Evolutionary conservation across 345 rosid genomes (phyloP).

Genomic region (Gynandropsis gynandra): DNA sequence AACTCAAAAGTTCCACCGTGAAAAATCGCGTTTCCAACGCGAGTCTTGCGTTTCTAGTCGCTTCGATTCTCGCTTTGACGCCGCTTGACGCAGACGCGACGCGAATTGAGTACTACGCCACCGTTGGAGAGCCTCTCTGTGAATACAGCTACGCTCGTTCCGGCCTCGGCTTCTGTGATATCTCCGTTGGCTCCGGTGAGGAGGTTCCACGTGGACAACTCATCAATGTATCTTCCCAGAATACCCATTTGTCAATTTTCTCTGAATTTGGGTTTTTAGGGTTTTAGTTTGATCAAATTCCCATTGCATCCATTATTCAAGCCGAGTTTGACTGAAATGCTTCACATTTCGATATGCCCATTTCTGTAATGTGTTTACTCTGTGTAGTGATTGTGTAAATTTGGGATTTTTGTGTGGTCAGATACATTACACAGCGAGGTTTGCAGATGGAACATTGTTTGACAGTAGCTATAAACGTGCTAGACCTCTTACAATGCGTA

Average conservation of each 20-base stretch:
- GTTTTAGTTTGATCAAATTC: not conserved
- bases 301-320: not conserved
- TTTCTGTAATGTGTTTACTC: not conserved
- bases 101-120: constrained; percentile 79
- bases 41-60: constrained; percentile 67
- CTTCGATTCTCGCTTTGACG: constrained; percentile 50
- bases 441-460: constrained; percentile 79
- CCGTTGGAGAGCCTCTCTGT: constrained; percentile 72
- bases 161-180: constrained; percentile 86
- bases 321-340: not conserved
- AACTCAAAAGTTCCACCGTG: constrained; percentile 15
- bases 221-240: constrained; percentile 41
- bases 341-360: not conserved
- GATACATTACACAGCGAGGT: constrained; percentile 91
- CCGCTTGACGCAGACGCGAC: constrained; percentile 83
- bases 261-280: not conserved
- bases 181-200: constrained; percentile 51
- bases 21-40: constrained; percentile 32
- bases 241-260: constrained; percentile 10
- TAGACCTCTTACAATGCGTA: constrained; percentile 88
- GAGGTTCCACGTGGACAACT: constrained; percentile 76
- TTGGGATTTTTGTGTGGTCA: constrained; percentile 22
- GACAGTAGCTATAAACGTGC: constrained; percentile 93
- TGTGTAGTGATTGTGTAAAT: not conserved
- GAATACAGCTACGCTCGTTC: constrained; percentile 59